Evolutionary conservation across 352 stramenopile species (phyloP).

Genomic region (Phytophthora boehmeriae): DNA sequence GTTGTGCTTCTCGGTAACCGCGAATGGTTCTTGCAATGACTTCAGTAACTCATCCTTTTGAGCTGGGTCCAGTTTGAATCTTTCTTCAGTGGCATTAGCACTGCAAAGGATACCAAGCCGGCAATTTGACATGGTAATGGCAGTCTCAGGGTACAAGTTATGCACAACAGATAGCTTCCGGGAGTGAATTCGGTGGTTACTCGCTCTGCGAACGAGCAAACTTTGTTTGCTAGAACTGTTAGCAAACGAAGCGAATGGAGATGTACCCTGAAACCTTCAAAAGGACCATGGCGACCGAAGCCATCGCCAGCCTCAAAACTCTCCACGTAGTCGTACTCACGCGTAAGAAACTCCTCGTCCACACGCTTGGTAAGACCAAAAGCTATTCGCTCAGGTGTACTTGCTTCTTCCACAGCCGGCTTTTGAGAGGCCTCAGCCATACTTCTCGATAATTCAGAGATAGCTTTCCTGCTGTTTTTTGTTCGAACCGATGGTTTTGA

Average conservation of each 20-base stretch:
- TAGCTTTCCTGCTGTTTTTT: not conserved
- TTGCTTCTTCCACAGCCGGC: conserved; percentile 5
- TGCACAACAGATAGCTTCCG: conserved; percentile 8
- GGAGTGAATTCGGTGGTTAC: not conserved
- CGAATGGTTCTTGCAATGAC: not conserved
- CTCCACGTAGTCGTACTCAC: conserved; percentile 6
- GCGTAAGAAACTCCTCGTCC: conserved; percentile 20
- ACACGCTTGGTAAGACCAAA: conserved; percentile 16
- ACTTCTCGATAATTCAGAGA: not conserved
- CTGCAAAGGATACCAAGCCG: conserved; percentile 34
- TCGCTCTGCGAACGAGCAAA: conserved; percentile 8
- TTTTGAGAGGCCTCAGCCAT: too few relatives aligned
- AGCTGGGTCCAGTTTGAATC: conserved; percentile 2
- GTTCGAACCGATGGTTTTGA: conserved; percentile 1
- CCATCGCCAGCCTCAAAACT: conserved; percentile 13
- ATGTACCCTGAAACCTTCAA: not conserved
- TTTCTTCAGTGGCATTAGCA: not conserved
- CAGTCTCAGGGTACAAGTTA: conserved; percentile 32
- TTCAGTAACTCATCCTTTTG: not conserved
- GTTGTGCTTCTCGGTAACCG: too few relatives aligned
- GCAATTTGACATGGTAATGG: conserved; percentile 46
- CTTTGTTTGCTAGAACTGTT: conserved; percentile 9
- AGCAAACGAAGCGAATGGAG: not conserved
- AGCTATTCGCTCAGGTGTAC: not conserved
- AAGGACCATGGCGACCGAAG: conserved; percentile 15